Evolutionary conservation across 176 grass and related monocot genomes (phyloP).

Genomic region (Ensete glaucum): DNA sequence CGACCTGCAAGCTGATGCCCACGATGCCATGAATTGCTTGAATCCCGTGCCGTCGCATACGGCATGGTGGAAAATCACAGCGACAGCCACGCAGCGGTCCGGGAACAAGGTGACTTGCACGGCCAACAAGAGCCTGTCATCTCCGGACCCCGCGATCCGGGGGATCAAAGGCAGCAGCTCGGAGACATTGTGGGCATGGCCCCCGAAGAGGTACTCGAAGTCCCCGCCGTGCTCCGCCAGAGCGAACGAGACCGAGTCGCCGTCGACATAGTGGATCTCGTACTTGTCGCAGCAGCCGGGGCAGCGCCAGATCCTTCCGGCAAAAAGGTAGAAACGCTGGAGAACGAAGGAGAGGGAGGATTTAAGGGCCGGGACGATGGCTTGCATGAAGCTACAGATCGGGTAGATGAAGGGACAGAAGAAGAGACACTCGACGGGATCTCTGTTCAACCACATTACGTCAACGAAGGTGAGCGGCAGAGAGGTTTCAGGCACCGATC

Average conservation of each 20-base stretch:
- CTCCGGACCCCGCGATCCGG: neutral
- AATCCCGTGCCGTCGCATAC: constrained; percentile 31
- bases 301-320: constrained; percentile 13
- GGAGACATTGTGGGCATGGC: constrained; percentile 11
- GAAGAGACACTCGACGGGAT: constrained; percentile 16
- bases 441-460: neutral
- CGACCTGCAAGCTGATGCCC: constrained; percentile 5
- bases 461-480: constrained; percentile 29
- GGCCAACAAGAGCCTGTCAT: constrained; percentile 14
- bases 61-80: constrained; percentile 26
- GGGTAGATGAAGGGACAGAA: constrained; percentile 13
- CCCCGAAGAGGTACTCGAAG: constrained; percentile 4
- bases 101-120: constrained; percentile 34
- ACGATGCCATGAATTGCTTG: constrained; percentile 34
- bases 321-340: constrained; percentile 17
- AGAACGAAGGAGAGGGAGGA: neutral
- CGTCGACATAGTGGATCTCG: constrained; percentile 20
- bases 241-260: constrained; percentile 22
- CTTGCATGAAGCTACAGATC: neutral
- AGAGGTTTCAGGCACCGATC: neutral
- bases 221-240: constrained; percentile 17
- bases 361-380: neutral
- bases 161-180: constrained; percentile 24
- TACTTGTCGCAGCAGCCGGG: constrained; percentile 1
- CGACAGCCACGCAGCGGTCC: constrained; percentile 26